These are phyloP conservation scores for Psilocybe azurescens DNA, from an alignment of 768 basidiomycete genomes.

Conservation along the genomic window DNA sequence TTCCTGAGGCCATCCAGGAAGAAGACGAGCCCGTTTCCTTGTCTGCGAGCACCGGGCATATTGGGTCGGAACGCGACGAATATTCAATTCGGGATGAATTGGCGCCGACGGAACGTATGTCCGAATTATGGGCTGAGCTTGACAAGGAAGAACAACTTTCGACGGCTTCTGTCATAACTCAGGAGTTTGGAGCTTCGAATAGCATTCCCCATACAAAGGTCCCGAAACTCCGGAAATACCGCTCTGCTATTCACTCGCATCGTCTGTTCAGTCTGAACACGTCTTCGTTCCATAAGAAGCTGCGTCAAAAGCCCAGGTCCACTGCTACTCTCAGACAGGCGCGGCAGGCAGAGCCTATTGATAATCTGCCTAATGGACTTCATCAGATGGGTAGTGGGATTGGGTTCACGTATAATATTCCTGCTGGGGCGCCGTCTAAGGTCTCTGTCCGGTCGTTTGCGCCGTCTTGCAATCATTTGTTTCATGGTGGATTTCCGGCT, in stretches of 20 bases:
- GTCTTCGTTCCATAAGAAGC: slow-evolving; percentile 42
- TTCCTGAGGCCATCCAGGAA: slow-evolving; percentile 20
- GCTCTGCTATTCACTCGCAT: slow-evolving; percentile 36
- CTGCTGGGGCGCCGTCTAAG: slow-evolving; percentile 30
- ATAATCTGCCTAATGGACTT: slow-evolving; percentile 48
- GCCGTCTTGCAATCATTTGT: slow-evolving; percentile 23
- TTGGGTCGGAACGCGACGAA: not conserved
- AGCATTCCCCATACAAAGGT: slow-evolving; percentile 29
- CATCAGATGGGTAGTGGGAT: slow-evolving; percentile 58
- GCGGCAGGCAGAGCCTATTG: slow-evolving; percentile 28
- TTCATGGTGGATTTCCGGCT: slow-evolving; percentile 26
- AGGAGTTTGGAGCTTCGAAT: slow-evolving; percentile 27
- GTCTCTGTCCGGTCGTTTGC: slow-evolving; percentile 27
- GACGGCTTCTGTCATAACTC: slow-evolving; percentile 19
- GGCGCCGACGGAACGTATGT: slow-evolving; percentile 26
- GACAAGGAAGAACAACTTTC: slow-evolving; percentile 41
- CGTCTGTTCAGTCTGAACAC: slow-evolving; percentile 37
- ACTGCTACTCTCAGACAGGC: slow-evolving; percentile 34
- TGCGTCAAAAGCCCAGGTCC: slow-evolving; percentile 43
- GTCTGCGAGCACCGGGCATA: slow-evolving; percentile 13
- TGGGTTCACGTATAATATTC: slow-evolving; percentile 50
- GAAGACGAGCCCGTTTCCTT: slow-evolving; percentile 21
- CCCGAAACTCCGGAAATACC: slow-evolving; percentile 43
- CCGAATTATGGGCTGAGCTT: slow-evolving; percentile 51
- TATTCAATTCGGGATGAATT: not conserved